Base-by-base conservation (phyloP, 148 eudicot genomes). In the Nepenthes gracilis region DNA sequence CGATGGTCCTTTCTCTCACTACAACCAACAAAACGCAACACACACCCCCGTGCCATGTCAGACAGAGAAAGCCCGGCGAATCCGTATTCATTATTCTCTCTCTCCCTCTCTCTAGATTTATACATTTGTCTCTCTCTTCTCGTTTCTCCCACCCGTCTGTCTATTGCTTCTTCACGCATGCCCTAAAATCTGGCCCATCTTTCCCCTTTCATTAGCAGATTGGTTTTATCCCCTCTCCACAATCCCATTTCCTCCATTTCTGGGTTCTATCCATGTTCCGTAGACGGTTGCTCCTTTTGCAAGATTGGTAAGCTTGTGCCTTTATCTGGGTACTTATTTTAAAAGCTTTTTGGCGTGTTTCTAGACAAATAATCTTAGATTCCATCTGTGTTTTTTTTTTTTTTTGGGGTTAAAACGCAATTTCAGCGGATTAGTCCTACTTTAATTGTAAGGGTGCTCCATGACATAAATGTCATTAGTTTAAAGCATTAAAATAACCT, bases 1-100 rank as follows among this genome's bases (percentile, higher is more conserved):
- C 36, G 43, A 33, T 33, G 8, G 58, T 55, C 36, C 68, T 50
- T 56, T 71, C 54, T 38, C 54, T 55, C 52, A 51, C 61, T 68
- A 48, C 55, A 48, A 9, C 50, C 6, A 33, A 8, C 58, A 32
- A 55, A 9, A 5, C 58, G 51, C 62, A 34, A 65, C 48, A 55
- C 55, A 59, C 48, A 47, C 49, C 53, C 64, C 54, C 61, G 61
- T 73, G 74, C 76, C 70, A 59, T 77, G 80, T 72, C 77, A 72
- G 71, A 72, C 69, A 58, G 61, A 58, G 61, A 36, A 57, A 65
- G 70, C 67, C 64, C 75, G 73, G 62, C 73, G 75, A 64, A 49
- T 78, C 64, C 74, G 72, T 64, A 64, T 73, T 47, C 57, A 67
- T 60, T 61, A 66, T 67, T 43, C 35, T 40, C 60, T 23, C 75